Conservation (phyloP, 768 basidiomycete genomes). For the Serendipita vermifera region DNA sequence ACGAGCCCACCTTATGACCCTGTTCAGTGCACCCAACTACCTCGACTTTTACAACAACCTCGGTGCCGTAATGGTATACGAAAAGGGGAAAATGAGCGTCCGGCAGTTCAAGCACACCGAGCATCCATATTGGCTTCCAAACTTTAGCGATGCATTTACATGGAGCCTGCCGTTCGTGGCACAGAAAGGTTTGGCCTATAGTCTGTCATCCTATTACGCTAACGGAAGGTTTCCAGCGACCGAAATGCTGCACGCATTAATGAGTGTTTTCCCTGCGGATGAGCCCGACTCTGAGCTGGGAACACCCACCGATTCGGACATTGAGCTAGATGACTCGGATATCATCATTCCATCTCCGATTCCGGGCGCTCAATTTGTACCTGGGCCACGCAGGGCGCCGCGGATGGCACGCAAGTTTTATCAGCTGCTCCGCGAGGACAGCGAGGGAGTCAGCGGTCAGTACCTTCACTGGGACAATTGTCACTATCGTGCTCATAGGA, state of each 20-base stretch:
- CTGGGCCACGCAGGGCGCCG: not conserved
- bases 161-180: slow-evolving; percentile 98
- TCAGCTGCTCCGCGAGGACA: not conserved
- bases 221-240: no score
- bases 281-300: slow-evolving; percentile 2
- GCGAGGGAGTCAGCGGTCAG: not conserved
- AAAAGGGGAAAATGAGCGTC: slow-evolving; percentile 6
- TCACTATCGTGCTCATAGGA: not conserved
- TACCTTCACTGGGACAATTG: not conserved
- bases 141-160: slow-evolving; percentile 96
- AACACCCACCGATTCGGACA: not conserved
- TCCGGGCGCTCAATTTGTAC: not conserved
- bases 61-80: slow-evolving; percentile 49
- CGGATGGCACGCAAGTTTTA: not conserved
- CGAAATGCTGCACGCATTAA: not conserved
- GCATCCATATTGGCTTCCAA: slow-evolving; percentile 57
- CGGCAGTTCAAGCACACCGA: slow-evolving; percentile 3
- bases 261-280: slow-evolving; percentile 1
- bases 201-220: no score
- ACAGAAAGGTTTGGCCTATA: slow-evolving; percentile 63
- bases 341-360: not conserved
- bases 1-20: slow-evolving; percentile 93
- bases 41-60: slow-evolving; percentile 97
- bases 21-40: slow-evolving; percentile 96
- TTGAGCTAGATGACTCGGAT: slow-evolving; percentile 1